These are phyloP conservation scores for Selaginella tamariscina DNA, from an alignment of 75 land plant genomes.

Conservation along the genomic window DNA sequence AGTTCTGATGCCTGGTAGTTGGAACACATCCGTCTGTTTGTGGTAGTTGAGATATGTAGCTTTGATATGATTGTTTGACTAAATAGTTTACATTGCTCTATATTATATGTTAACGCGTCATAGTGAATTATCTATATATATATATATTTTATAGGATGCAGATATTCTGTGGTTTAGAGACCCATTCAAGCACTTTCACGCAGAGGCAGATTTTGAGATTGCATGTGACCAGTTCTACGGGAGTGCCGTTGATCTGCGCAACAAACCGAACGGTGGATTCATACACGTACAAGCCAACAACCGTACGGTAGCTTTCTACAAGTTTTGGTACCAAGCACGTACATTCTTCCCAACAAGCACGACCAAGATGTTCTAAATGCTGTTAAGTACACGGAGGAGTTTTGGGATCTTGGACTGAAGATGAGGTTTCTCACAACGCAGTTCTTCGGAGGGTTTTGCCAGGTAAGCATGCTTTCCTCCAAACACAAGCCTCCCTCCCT, in stretches of 20 bases:
- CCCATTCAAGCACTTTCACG: slow-evolving; percentile 1
- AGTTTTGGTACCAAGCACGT: not conserved
- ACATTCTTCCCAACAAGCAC: not conserved
- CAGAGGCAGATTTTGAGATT: slow-evolving; percentile 10
- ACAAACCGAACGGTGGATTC: not conserved
- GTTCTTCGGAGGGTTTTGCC: slow-evolving; percentile 9
- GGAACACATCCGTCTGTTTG: too few species aligned
- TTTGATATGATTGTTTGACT: too few species aligned
- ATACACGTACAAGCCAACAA: not conserved
- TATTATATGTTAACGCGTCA: too few species aligned
- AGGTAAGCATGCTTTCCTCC: too few species aligned
- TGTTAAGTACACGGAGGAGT: not conserved
- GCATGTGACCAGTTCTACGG: slow-evolving; percentile 5
- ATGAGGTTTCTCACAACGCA: slow-evolving; percentile 3
- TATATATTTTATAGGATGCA: slow-evolving; percentile 2
- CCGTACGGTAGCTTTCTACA: slow-evolving; percentile 6
- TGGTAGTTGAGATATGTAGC: too few species aligned
- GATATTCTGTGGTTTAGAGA: slow-evolving; percentile 11
- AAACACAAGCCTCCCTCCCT: too few species aligned
- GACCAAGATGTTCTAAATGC: slow-evolving; percentile 8
- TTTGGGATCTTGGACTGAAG: slow-evolving; percentile 8
- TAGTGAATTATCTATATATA: too few species aligned
- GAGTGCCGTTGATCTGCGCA: not conserved
- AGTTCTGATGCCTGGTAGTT: too few species aligned
- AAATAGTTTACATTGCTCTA: too few species aligned